Evolutionary conservation across 1,284 basidiomycete genomes (phyloP).

Genomic region (Sphagnurus paluster): DNA sequence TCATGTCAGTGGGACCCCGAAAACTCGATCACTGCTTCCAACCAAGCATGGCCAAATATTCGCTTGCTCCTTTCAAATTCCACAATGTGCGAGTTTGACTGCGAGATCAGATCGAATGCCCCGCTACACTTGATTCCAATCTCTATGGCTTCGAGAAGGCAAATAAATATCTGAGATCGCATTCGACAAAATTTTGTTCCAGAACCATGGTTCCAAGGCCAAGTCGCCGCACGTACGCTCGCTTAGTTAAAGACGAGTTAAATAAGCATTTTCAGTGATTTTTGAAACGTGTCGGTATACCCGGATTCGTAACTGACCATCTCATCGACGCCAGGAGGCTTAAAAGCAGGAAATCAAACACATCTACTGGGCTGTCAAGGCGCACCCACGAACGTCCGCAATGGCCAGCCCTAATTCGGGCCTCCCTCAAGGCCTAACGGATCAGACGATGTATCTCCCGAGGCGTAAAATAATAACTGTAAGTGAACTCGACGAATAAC

Average conservation of each 20-base stretch:
- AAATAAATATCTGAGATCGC: not conserved
- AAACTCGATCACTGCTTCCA: not conserved
- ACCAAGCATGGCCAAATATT: not conserved
- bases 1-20: slow-evolving; percentile 1
- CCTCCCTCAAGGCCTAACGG: not conserved
- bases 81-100: too few species aligned
- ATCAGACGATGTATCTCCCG: slow-evolving; percentile 21
- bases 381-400: not conserved
- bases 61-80: too few species aligned
- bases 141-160: not conserved
- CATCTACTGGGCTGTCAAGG: too few species aligned
- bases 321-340: too few species aligned
- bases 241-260: too few species aligned
- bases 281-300: too few species aligned
- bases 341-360: too few species aligned
- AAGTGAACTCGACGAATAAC: not conserved
- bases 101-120: not conserved
- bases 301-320: too few species aligned
- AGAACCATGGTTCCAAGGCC: too few species aligned
- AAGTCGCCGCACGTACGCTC: too few species aligned
- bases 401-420: not conserved
- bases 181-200: too few species aligned
- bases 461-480: slow-evolving; percentile 20
- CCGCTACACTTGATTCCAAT: not conserved
- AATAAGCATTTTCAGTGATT: too few species aligned